Conservation (phyloP, 1,284 basidiomycete genomes). For the Malassezia furfur region DNA sequence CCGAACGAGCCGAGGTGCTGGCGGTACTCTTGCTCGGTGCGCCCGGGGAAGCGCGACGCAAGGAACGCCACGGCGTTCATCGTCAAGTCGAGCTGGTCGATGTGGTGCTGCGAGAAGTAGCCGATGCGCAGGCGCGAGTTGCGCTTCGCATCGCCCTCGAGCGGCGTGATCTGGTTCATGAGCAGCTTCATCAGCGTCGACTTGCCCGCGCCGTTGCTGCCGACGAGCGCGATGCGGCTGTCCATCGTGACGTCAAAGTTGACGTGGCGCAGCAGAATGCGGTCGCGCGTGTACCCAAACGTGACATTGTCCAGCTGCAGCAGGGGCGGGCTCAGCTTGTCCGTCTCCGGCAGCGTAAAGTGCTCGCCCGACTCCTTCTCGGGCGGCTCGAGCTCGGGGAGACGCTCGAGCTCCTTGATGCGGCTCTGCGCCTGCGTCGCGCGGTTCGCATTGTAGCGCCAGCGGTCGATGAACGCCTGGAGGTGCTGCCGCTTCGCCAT, state of each 20-base stretch:
- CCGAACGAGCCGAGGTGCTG: constrained; percentile 94
- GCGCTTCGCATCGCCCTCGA: constrained; percentile 71
- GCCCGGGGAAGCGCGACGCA: constrained; percentile 80
- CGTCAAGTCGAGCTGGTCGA: constrained; percentile 76
- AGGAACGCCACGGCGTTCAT: constrained; percentile 87
- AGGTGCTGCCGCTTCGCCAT: constrained; percentile 87
- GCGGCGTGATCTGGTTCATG: constrained; percentile 75
- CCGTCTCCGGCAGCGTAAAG: constrained; percentile 34
- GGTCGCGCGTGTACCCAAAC: constrained; percentile 79
- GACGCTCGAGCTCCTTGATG: constrained; percentile 96
- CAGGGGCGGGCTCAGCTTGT: constrained; percentile 91
- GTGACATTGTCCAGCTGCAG: constrained; percentile 83
- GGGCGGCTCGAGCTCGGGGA: constrained; percentile 85
- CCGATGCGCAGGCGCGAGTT: constrained; percentile 70
- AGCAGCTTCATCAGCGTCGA: constrained; percentile 94
- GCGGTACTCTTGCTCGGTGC: constrained; percentile 92
- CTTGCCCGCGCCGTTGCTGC: constrained; percentile 48
- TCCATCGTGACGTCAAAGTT: constrained; percentile 64
- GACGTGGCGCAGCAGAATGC: constrained; percentile 66
- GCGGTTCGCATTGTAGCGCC: constrained; percentile 45
- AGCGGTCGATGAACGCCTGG: constrained; percentile 73
- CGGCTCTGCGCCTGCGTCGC: constrained; percentile 76
- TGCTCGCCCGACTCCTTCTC: constrained; percentile 74
- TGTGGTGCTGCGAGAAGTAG: constrained; percentile 68
- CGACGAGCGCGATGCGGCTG: constrained; percentile 39